Conservation (phyloP, 1,139 yeast genomes). For the Suhomyces guaymorum region DNA sequence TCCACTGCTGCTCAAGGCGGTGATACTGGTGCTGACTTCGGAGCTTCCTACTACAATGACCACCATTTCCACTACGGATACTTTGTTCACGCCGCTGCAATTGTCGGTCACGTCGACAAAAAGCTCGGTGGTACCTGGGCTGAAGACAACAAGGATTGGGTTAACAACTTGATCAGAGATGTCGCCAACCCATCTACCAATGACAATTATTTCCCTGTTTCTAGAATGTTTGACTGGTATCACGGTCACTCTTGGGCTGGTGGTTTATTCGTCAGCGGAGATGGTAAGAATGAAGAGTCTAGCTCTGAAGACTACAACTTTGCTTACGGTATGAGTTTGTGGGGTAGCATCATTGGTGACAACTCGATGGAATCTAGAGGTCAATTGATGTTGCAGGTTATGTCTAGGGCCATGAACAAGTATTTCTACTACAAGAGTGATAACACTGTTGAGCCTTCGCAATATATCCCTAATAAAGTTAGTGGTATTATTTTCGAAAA, state of each 20-base stretch:
- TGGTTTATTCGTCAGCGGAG: constrained; percentile 68
- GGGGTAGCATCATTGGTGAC: constrained; percentile 77
- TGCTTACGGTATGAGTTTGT: constrained; percentile 77
- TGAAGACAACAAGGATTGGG: constrained; percentile 62
- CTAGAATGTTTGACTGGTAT: constrained; percentile 77
- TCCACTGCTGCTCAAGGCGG: constrained; percentile 57
- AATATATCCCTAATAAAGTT: constrained; percentile 62
- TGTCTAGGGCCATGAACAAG: constrained; percentile 59
- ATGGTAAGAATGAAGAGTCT: constrained; percentile 81
- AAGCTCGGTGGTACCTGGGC: constrained; percentile 68
- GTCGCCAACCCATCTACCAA: constrained; percentile 69
- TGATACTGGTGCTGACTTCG: constrained; percentile 46
- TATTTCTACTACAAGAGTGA: constrained; percentile 60
- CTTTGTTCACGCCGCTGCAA: constrained; percentile 75
- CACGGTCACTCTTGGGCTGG: constrained; percentile 86
- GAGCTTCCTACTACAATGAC: constrained; percentile 71
- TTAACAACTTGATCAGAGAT: constrained; percentile 66
- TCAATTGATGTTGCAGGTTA: constrained; percentile 67
- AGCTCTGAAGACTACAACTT: constrained; percentile 81
- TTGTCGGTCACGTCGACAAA: constrained; percentile 64
- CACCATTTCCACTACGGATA: constrained; percentile 83
- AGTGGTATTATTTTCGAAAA: constrained; percentile 83
- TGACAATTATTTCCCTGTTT: constrained; percentile 72
- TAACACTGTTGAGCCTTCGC: constrained; percentile 60
- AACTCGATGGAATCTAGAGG: constrained; percentile 75